phyloP scores from a whole-genome alignment of 164 flowering plant genomes.

The Amborella trichopoda region DNA sequence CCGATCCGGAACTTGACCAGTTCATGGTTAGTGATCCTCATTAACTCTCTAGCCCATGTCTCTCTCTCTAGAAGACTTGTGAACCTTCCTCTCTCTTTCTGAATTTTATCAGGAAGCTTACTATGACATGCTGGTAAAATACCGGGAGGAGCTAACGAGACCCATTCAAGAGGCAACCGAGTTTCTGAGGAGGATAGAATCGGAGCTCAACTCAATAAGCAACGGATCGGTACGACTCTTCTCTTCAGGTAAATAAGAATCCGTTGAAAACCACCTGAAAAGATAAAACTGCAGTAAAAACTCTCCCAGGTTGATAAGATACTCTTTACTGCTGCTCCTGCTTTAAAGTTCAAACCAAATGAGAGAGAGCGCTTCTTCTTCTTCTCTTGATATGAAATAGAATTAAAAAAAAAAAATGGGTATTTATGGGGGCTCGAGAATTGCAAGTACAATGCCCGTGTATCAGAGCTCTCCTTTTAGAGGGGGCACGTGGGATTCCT shows the following conservation, averaged over 20 bases:
- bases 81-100: not conserved
- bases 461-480: too few species aligned
- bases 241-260: constrained; percentile 46
- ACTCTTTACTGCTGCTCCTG: too few species aligned
- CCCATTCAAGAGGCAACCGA: constrained; percentile 97
- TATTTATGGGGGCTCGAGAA: too few species aligned
- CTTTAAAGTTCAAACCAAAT: too few species aligned
- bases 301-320: too few species aligned
- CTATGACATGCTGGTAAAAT: constrained; percentile 83
- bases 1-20: constrained; percentile 93
- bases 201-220: constrained; percentile 59
- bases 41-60: not conserved
- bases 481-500: too few species aligned
- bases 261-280: too few species aligned
- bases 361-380: too few species aligned
- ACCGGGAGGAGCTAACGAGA: constrained; percentile 75
- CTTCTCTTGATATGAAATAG: too few species aligned
- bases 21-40: constrained; percentile 42
- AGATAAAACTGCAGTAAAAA: too few species aligned
- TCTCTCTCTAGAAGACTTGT: not conserved
- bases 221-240: constrained; percentile 41
- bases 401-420: too few species aligned
- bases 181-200: constrained; percentile 78
- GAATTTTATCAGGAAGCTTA: constrained; percentile 61
- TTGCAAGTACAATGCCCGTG: too few species aligned